phyloP scores from a whole-genome alignment of 2,329 filamentous ascomycete genomes.

The Monosporascus cannonballus region DNA sequence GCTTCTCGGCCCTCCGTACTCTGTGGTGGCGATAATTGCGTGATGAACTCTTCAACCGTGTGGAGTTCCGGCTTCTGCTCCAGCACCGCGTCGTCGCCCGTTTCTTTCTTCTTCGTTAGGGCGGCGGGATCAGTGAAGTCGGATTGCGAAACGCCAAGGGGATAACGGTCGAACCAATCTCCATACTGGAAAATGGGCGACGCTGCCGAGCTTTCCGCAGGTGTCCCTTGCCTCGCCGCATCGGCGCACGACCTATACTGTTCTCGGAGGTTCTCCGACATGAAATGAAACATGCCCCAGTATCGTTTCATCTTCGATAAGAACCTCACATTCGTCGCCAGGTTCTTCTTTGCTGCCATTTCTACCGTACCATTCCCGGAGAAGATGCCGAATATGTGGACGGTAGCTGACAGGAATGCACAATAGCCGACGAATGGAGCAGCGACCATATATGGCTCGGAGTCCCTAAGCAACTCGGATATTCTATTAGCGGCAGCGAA shows the following conservation, averaged over 20 bases:
- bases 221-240: slow-evolving; percentile 63
- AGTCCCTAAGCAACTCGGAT: slow-evolving; percentile 74
- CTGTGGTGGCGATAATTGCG: slow-evolving; percentile 64
- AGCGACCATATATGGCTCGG: slow-evolving; percentile 72
- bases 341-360: slow-evolving; percentile 71
- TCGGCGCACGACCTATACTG: slow-evolving; percentile 83
- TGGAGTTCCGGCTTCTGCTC: slow-evolving; percentile 87
- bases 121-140: slow-evolving; percentile 75
- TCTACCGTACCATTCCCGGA: slow-evolving; percentile 75
- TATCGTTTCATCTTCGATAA: slow-evolving; percentile 92
- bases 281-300: slow-evolving; percentile 98
- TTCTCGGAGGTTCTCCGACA: slow-evolving; percentile 86
- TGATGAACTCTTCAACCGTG: slow-evolving; percentile 91
- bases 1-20: slow-evolving; percentile 39
- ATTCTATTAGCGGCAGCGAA: slow-evolving; percentile 82
- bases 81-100: slow-evolving; percentile 79
- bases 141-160: slow-evolving; percentile 78
- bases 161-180: slow-evolving; percentile 95
- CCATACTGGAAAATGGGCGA: slow-evolving; percentile 85
- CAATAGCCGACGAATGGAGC: slow-evolving; percentile 94
- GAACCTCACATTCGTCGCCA: slow-evolving; percentile 84
- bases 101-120: slow-evolving; percentile 62
- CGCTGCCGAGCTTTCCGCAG: slow-evolving; percentile 40
- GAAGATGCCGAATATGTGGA: slow-evolving; percentile 91
- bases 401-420: slow-evolving; percentile 85